phyloP scores from a whole-genome alignment of 176 grass and related monocot genomes.

The Melocanna baccifera region DNA sequence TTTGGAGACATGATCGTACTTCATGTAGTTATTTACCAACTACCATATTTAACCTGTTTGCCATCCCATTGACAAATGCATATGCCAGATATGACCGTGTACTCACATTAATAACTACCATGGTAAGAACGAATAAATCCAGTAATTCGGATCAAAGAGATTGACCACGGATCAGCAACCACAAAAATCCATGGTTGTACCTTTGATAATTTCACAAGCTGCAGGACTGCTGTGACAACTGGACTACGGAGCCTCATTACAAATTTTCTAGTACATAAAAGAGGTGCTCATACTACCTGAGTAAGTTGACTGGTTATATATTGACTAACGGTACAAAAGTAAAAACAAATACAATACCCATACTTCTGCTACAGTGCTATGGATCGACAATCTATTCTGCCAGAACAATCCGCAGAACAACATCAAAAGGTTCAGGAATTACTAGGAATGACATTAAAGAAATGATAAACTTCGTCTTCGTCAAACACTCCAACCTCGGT shows the following conservation, averaged over 20 bases:
- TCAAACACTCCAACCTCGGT: constrained; percentile 85
- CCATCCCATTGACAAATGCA: background rate
- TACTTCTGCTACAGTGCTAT: background rate
- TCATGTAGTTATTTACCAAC: background rate
- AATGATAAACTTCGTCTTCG: constrained; percentile 91
- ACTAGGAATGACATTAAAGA: constrained; percentile 95
- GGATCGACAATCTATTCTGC: background rate
- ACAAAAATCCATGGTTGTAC: background rate
- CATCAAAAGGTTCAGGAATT: constrained; percentile 42
- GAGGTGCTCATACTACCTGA: background rate
- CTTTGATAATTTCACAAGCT: background rate
- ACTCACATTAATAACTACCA: background rate
- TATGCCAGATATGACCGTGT: background rate
- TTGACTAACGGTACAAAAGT: background rate
- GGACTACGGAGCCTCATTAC: background rate
- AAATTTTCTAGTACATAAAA: background rate
- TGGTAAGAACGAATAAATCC: too few species aligned
- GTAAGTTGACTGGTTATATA: background rate
- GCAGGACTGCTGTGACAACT: background rate
- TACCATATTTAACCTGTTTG: background rate
- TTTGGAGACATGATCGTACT: background rate
- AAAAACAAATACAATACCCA: background rate
- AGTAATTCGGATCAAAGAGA: too few species aligned
- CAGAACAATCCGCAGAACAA: background rate
- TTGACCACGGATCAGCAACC: background rate